Conservation (phyloP, 352 stramenopile genomes). For the Blastocystis sp. region DNA sequence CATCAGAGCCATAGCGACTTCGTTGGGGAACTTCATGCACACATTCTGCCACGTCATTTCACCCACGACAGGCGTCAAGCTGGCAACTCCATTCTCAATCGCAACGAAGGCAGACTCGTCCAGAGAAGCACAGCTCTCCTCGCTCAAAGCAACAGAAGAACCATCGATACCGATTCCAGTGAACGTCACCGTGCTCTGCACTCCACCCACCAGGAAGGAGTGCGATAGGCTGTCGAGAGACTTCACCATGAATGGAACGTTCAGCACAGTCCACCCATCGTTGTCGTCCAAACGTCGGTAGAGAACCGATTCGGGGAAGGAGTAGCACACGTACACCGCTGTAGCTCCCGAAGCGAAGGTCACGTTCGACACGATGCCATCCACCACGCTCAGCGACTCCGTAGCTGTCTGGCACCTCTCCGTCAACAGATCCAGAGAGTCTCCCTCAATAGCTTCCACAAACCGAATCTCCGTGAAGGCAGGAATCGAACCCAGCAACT, state of each 20-base stretch:
- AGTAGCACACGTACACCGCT: constrained; percentile 32
- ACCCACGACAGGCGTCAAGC: neutral
- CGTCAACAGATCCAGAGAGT: neutral
- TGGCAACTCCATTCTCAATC: neutral
- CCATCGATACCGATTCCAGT: neutral
- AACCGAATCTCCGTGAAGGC: constrained; percentile 20
- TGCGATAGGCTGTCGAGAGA: neutral
- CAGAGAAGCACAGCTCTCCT: neutral
- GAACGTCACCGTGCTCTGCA: constrained; percentile 13
- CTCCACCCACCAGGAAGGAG: neutral
- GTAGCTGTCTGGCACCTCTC: neutral
- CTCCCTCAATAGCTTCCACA: neutral
- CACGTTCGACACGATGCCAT: constrained; percentile 24
- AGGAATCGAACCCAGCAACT: constrained; percentile 23
- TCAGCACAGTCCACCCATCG: neutral
- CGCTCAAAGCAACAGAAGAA: neutral
- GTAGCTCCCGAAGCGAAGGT: constrained; percentile 10
- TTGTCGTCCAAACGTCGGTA: constrained; percentile 23
- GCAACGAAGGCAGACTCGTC: neutral
- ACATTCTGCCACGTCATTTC: neutral
- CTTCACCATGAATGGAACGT: constrained; percentile 23
- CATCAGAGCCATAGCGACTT: neutral
- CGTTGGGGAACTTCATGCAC: constrained; percentile 58
- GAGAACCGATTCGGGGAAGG: neutral
- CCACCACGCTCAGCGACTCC: neutral